A percentile compares a stretch with the other conserved stretches of the same genome.
Evolutionary conservation across 495 filamentous ascomycete species (phyloP).

Genomic region (Penicillium herquei): DNA sequence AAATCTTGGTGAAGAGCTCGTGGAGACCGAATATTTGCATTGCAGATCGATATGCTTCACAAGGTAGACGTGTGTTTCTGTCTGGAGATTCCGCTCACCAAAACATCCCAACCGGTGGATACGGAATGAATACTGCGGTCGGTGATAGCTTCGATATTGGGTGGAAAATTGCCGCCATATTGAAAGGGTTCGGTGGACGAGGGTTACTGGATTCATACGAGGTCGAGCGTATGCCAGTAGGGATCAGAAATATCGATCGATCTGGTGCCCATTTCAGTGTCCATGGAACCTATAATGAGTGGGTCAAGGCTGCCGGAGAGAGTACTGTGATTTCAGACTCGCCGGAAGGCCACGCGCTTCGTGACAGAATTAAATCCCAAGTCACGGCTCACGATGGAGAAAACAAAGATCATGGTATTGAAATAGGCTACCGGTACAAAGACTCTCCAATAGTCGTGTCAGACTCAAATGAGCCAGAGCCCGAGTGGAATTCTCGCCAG

Average conservation of each 20-base stretch:
- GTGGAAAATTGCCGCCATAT: slow-evolving; percentile 28
- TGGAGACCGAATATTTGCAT: slow-evolving; percentile 19
- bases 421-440: background rate
- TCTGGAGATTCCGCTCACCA: slow-evolving; percentile 49
- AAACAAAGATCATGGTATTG: background rate
- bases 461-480: background rate
- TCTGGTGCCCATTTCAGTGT: background rate
- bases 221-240: slow-evolving; percentile 19
- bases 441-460: background rate
- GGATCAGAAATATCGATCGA: background rate
- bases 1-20: slow-evolving; percentile 17
- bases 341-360: background rate
- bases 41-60: slow-evolving; percentile 11
- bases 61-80: slow-evolving; percentile 42
- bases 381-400: background rate
- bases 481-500: background rate
- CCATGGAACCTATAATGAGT: too few relatives aligned
- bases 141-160: slow-evolving; percentile 29
- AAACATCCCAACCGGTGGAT: slow-evolving; percentile 25
- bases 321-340: background rate
- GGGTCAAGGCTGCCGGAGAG: background rate
- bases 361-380: background rate
- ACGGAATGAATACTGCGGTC: slow-evolving; percentile 33
- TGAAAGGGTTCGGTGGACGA: slow-evolving; percentile 16
- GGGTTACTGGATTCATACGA: slow-evolving; percentile 23